Evolutionary conservation across 768 basidiomycete genomes (phyloP).

Genomic region (Russula virescens): DNA sequence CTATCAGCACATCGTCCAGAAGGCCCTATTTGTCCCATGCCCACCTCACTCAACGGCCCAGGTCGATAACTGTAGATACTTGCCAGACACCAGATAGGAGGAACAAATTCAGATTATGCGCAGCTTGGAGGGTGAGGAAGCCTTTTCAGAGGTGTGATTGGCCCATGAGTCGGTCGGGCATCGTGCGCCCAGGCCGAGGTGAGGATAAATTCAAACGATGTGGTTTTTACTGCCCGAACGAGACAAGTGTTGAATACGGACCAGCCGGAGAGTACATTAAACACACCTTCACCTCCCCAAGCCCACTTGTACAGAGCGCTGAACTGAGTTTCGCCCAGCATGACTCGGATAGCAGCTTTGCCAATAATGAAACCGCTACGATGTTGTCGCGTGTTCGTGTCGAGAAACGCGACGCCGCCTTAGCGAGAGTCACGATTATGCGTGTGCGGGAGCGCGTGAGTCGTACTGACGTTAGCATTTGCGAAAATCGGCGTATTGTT

Average conservation of each 20-base stretch:
- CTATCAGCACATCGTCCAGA: slow-evolving; percentile 28
- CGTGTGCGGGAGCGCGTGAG: slow-evolving; percentile 36
- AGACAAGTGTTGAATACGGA: neutral
- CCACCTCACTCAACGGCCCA: slow-evolving; percentile 33
- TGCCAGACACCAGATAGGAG: slow-evolving; percentile 70
- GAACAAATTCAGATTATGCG: slow-evolving; percentile 61
- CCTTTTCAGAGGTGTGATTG: slow-evolving; percentile 53
- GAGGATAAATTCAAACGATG: slow-evolving; percentile 75
- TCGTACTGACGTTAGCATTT: slow-evolving; percentile 54
- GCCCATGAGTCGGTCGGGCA: slow-evolving; percentile 63
- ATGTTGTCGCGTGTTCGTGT: no score
- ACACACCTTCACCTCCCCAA: slow-evolving; percentile 45
- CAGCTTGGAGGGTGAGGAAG: slow-evolving; percentile 48
- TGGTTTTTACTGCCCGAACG: slow-evolving; percentile 58
- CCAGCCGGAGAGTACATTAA: neutral
- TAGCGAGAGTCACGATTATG: slow-evolving; percentile 58
- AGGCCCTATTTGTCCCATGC: slow-evolving; percentile 26
- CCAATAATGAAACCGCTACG: slow-evolving; percentile 38
- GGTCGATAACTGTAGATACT: slow-evolving; percentile 70
- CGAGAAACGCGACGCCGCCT: slow-evolving; percentile 66
- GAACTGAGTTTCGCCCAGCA: slow-evolving; percentile 65
- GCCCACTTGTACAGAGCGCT: no score
- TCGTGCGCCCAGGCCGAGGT: slow-evolving; percentile 64
- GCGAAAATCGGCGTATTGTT: slow-evolving; percentile 48
- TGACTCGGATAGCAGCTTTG: slow-evolving; percentile 42